Evolutionary conservation across 371 early-diverging fungal genomes (phyloP), one percentile per base, ranked within the genome.

Genomic region (Lichtheimia hyalospora): DNA sequence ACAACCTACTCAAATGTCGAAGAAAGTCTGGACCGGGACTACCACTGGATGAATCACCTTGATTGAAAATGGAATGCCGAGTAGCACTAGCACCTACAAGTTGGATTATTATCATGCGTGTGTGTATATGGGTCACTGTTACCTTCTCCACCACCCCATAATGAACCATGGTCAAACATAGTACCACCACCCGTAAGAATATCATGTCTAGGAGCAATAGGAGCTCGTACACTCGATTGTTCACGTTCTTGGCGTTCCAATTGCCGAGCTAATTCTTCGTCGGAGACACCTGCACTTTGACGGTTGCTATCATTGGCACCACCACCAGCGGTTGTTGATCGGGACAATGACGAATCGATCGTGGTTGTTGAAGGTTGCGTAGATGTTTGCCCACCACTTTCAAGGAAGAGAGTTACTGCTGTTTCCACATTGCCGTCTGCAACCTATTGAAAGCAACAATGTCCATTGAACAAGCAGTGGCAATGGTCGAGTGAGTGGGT

Each of bases 161-260:
- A 10, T 24, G 55, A 56, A 40, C 44, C 58, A 10, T 40, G 51
- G 16, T 51, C 61, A 54, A 55, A 62, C 21, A 48, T 18, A 2
- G 61, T 60, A 7, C 52, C 59, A 40, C 66, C 70, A 15, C 85
- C 92, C 14, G 89, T 73, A n/a, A 94, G 71, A 52, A 90, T 88
- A 52, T 90, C 91, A 21, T 82, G 81, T 40, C 81, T 83, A 1
- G 92, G 83, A 0, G 91, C 92, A 53, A 92, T 91, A 0, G 92
- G 92, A 14, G 92, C 91, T 49, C 92, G 80, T 8, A 90, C 85
- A 53, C 71, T 74, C 0, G 66, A 43, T 20, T 57, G 58, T 48
- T 54, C 49, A 18, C 66, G 55, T 54, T 81, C 77, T 44, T 74
- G 70, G 16, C 74, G 79, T 40, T 81, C 75, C n/a, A 83, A 62